Conservation (phyloP, 2,329 filamentous ascomycete genomes). For the Colletotrichum zoysiae region DNA sequence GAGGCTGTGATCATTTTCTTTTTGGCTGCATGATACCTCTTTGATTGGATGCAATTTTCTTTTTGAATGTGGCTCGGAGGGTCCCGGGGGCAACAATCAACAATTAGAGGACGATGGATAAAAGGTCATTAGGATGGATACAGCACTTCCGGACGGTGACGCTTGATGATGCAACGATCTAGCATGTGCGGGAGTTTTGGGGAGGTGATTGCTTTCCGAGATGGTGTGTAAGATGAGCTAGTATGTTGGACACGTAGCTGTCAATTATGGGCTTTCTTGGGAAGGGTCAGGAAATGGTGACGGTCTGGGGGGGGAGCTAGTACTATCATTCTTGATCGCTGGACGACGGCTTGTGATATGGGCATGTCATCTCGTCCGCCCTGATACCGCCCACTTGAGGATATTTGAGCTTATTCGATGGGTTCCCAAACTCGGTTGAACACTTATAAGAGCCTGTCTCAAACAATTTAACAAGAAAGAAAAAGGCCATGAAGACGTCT, state of each 20-base stretch:
- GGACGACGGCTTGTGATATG: slow-evolving; percentile 17
- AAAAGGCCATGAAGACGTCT: background rate
- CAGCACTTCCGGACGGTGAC: slow-evolving; percentile 6
- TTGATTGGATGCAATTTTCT: slow-evolving; percentile 20
- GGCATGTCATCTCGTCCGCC: background rate
- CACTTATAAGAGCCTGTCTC: slow-evolving; percentile 30
- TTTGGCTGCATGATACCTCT: slow-evolving; percentile 25
- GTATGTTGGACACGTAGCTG: slow-evolving; percentile 8
- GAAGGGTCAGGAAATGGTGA: background rate
- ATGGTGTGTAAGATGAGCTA: slow-evolving; percentile 31
- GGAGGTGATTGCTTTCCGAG: slow-evolving; percentile 20
- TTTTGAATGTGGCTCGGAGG: slow-evolving; percentile 12
- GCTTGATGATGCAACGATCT: slow-evolving; percentile 35
- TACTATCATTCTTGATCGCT: slow-evolving; percentile 30
- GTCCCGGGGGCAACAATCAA: background rate
- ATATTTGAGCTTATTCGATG: slow-evolving; percentile 1
- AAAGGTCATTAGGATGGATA: slow-evolving; percentile 30
- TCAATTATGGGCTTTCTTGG: background rate
- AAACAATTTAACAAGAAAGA: slow-evolving; percentile 2
- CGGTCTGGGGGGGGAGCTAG: background rate
- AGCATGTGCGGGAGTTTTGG: slow-evolving; percentile 35
- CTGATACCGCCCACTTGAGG: slow-evolving; percentile 1
- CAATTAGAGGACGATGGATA: slow-evolving; percentile 16
- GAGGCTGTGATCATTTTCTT: background rate
- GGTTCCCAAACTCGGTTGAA: slow-evolving; percentile 23